Evolutionary conservation across 495 filamentous ascomycete genomes (phyloP), one percentile per base, ranked within the genome.

Genomic region (Lasiosphaeris hirsuta): DNA sequence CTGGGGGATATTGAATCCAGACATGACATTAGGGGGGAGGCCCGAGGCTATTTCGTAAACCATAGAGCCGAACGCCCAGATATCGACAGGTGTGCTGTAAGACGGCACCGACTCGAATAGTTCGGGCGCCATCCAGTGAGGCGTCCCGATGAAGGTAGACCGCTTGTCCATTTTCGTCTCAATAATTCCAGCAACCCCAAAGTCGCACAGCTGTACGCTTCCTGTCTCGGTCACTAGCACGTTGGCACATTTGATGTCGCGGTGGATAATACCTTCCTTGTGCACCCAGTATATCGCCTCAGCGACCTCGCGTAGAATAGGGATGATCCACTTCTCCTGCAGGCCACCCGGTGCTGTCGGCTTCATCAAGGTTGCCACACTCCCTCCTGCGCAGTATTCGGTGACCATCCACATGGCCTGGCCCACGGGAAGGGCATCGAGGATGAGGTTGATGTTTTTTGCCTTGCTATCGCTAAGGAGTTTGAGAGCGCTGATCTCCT

Each of bases 101-200:
- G 79, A 78, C 17, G 78, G 72, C 1, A 73, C 72, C 3, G 75
- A 72, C 9, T 78, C 77, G 56, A 90, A 86, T 57, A 95, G 81
- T 67, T 98, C 94, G 0, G 91, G 94, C 0, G 94, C 89, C 92
- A 97, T 96, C 90, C 93, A 98, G 72, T 96, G 85, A 13, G 90
- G 90, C 6, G 94, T 97, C 9, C 94, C 94, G 43, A 98, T 89
- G 69, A 96, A 91, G 0, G 94, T 98, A 3, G 87, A 88, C 30
- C 94, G 78, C 71, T 97, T 98, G 63, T 94, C 88, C 41, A 84
- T 67, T 56, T 88, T 89, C 10, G 84, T 89, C 61, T 96, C 90
- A 40, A 96, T 78, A 54, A 95, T 79, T 46, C 90, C 93, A 17
- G 93, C 89, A 51, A 98, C 90, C 54, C 94, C 94, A 69, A 97